Conservation (phyloP, 2,329 filamentous ascomycete genomes). For the Tolypocladium guangdongense region DNA sequence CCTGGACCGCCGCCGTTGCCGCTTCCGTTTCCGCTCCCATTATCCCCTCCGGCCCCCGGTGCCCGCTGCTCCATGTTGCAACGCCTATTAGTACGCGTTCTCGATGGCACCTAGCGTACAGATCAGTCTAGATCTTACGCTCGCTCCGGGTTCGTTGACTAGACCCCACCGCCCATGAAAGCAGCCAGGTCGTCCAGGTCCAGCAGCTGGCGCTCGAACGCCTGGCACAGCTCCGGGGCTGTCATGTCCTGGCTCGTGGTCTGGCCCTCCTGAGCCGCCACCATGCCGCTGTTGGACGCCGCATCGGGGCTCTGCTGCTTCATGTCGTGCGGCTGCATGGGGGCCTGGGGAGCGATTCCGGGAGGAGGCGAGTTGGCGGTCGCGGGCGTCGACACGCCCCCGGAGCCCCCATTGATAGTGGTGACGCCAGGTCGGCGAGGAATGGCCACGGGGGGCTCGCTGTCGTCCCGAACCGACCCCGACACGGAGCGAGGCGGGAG, state of each 20-base stretch:
- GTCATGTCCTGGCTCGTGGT: constrained; percentile 42
- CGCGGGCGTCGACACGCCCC: constrained; percentile 34
- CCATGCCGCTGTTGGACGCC: constrained; percentile 17
- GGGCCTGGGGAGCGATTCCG: constrained; percentile 10
- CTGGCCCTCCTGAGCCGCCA: constrained; percentile 19
- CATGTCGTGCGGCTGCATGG: constrained; percentile 16
- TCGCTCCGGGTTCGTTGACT: not conserved
- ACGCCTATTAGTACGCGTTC: not conserved
- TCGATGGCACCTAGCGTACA: not conserved
- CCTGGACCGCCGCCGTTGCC: not conserved
- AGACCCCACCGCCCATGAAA: constrained; percentile 53
- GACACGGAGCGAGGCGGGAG: constrained; percentile 24
- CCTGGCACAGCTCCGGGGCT: constrained; percentile 43
- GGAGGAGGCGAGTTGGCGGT: constrained; percentile 33
- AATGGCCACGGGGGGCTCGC: constrained; percentile 38
- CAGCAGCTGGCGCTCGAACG: constrained; percentile 48
- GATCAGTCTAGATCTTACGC: not conserved
- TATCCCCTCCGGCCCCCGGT: too few relatives aligned
- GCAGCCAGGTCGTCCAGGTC: constrained; percentile 51
- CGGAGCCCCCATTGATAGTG: constrained; percentile 48
- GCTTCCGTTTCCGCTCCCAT: too few relatives aligned
- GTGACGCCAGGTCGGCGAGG: constrained; percentile 42
- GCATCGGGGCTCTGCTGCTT: constrained; percentile 27
- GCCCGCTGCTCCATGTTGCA: not conserved
- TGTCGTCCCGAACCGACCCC: constrained; percentile 34